phyloP scores from a whole-genome alignment of 1,284 basidiomycete genomes.

The Phylloboletellus chloephorus region DNA sequence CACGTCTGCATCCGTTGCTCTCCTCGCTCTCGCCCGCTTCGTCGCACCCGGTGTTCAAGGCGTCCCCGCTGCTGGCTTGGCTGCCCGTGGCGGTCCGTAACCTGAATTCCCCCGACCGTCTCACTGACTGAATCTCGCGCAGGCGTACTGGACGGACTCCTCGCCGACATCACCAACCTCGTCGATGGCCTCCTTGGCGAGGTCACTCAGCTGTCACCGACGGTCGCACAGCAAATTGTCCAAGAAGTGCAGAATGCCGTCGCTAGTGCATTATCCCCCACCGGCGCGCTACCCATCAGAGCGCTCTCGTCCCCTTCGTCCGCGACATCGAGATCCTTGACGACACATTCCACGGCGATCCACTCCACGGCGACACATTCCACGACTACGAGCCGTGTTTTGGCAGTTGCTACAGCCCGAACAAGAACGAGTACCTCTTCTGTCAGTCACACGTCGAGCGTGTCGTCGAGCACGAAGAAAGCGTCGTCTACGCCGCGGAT shows the following conservation, averaged over 20 bases:
- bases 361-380: background rate
- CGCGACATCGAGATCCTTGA: background rate
- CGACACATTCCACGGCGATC: background rate
- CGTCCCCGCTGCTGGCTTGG: constrained; percentile 6
- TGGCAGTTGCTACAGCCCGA: background rate
- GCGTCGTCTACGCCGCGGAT: constrained; percentile 4
- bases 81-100: background rate
- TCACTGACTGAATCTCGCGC: constrained; percentile 1
- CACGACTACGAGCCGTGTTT: constrained; percentile 3
- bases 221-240: background rate
- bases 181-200: background rate
- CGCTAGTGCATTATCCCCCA: too few species aligned
- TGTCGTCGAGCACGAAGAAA: background rate
- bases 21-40: constrained; percentile 35
- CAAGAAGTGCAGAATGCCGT: background rate
- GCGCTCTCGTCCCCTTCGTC: constrained; percentile 4
- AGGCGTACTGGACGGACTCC: constrained; percentile 1
- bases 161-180: background rate
- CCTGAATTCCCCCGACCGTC: background rate
- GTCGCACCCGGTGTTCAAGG: constrained; percentile 17
- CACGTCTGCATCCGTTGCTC: constrained; percentile 33
- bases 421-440: background rate
- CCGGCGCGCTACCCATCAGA: background rate
- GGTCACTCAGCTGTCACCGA: constrained; percentile 17
- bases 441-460: background rate